Percentiles rank a stretch among this genome's conserved stretches.
Conservation (phyloP, 2,329 filamentous ascomycete genomes). For the Aciculosporium take region DNA sequence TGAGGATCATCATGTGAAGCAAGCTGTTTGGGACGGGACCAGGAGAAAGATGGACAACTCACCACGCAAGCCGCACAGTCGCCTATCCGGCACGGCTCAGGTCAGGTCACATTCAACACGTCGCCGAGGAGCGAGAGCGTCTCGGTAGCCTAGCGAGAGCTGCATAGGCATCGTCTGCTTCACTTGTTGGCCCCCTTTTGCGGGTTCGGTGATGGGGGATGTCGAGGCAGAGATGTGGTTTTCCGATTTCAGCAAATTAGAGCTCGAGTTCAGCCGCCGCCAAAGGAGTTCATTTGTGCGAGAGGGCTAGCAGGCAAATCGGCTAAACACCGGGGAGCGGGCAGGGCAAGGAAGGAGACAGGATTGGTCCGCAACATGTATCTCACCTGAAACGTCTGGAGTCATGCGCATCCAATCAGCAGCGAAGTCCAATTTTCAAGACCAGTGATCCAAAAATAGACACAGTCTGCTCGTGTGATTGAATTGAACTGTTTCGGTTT, state of each 20-base stretch:
- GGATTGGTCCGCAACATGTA: conserved; percentile 9
- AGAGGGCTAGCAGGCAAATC: neutral
- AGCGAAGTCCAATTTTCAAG: neutral
- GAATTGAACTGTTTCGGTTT: neutral
- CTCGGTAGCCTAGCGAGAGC: conserved; percentile 2
- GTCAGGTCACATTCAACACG: conserved; percentile 2
- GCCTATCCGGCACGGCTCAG: neutral
- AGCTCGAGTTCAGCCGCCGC: neutral
- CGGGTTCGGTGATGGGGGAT: neutral
- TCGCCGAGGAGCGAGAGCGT: conserved; percentile 6
- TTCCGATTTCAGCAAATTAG: neutral
- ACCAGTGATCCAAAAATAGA: conserved; percentile 11
- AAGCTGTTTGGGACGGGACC: neutral
- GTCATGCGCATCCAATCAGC: conserved; percentile 8
- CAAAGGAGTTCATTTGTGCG: neutral
- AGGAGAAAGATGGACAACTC: neutral
- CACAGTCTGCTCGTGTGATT: neutral
- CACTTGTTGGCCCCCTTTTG: neutral
- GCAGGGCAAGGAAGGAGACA: neutral
- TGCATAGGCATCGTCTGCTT: conserved; percentile 5
- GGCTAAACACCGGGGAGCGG: conserved; percentile 3
- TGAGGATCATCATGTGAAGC: conserved; percentile 27
- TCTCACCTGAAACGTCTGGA: conserved; percentile 13
- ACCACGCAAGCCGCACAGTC: neutral
- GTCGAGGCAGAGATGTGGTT: neutral